Evolutionary conservation across 176 grass and related monocot genomes (phyloP), one percentile per base, ranked within the genome.

Genomic region (Neostapfia colusana): DNA sequence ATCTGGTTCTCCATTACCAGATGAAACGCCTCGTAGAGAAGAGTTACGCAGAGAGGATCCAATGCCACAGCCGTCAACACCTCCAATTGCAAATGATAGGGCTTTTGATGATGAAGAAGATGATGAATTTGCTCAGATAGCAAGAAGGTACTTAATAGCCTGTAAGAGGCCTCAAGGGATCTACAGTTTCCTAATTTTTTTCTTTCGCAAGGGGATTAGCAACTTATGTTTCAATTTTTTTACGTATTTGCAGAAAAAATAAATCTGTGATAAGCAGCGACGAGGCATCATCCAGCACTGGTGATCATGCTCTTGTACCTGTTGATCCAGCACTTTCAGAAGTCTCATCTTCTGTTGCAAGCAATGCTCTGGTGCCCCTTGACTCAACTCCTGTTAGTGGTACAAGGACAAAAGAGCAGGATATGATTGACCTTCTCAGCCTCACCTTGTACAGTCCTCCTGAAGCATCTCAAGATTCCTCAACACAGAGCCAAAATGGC

Each of bases 361-460:
- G 87, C 85, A 95, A 90, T 83, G 92, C 89, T 18, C 26, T 99
- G 71, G 92, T 90, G 57, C 72, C 67, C 54, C 48, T 88, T 10
- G 86, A 89, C 24, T 60, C 59, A 16, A 42, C 88, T 76, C 75
- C 79, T 86, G 82, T 62, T 51, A 82, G 54, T 66, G 60, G 20
- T 38, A 61, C 73, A 35, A 44, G 77, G 74, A 63, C 82, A 49
- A 86, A 90, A 82, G 92, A 90, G 55, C 95, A 90, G 80, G 91
- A 99, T 69, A 90, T 99, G 96, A 92, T 99, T 25, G 92, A 99
- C 57, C 89, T 99, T 74, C 73, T 99, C 63, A 90, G 85, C 65
- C 88, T 99, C 37, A 88, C 89, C 73, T 88, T 95, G 51, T 92
- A 84, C 81, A 72, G 78, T 53, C 84, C 83, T 76, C 83, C 87